Evolutionary conservation across 257 asterid species (phyloP).

Genomic region (Perilla frutescens): DNA sequence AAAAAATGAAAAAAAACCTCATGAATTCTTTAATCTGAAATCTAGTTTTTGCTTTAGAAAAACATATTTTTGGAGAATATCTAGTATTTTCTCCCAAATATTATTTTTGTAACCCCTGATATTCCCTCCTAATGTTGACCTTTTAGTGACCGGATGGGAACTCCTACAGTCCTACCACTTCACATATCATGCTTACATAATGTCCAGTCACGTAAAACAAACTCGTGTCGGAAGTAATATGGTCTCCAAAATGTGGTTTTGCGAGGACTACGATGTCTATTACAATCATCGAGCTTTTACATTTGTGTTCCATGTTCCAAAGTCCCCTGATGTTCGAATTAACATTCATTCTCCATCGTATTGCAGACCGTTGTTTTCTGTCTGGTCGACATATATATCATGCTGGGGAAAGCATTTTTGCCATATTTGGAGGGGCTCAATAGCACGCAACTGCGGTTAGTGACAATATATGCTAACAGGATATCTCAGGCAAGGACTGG

Average conservation of each 20-base stretch:
- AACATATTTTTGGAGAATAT: neutral
- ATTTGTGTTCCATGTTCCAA: neutral
- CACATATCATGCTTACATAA: neutral
- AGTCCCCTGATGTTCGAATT: conserved; percentile 1
- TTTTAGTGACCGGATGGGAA: neutral
- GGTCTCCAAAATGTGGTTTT: neutral
- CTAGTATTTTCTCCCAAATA: neutral
- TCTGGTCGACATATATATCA: conserved; percentile 92
- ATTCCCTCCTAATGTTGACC: too few relatives aligned
- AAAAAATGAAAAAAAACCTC: neutral
- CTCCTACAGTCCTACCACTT: neutral
- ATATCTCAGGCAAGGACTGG: conserved; percentile 99
- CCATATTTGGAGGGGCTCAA: conserved; percentile 95
- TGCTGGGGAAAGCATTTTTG: conserved; percentile 93
- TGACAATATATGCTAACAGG: conserved; percentile 94
- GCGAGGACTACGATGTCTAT: neutral
- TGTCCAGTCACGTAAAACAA: neutral
- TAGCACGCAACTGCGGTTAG: conserved; percentile 86
- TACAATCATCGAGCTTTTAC: neutral
- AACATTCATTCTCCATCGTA: conserved; percentile 26
- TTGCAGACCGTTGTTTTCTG: conserved; percentile 98
- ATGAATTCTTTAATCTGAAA: neutral
- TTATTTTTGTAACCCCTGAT: neutral
- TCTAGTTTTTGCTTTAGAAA: neutral
- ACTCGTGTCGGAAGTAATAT: neutral